Evolutionary conservation across 108 stramenopile genomes (phyloP), one percentile per base, ranked within the genome.

Genomic region (Phaeodactylum tricornutum): DNA sequence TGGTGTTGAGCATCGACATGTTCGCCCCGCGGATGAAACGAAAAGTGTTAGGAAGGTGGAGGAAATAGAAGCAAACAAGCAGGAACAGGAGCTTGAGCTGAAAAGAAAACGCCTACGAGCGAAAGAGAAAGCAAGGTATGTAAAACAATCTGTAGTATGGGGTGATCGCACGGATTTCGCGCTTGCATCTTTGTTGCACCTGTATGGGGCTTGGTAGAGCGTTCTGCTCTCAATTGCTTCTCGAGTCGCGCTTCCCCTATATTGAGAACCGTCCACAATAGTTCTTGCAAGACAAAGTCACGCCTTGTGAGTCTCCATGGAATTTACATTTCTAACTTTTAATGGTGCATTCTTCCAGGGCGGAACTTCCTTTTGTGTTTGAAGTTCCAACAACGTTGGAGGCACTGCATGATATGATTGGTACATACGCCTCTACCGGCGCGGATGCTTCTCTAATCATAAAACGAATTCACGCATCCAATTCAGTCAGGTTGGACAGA

Each of bases 381-480:
- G 86, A 87, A 53, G 93, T 84, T 17, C 87, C 93, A 20, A 81
- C 85, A 16, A 92, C 83, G 9, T 63, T 93, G 8, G 92, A 93
- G 46, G 83, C 75, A 11, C 54, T 96, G 3, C 79, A 90, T 34
- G 92, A 90, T n/a, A 47, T 92, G 55, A 86, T 97, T 42, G 75
- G 62, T 0, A 65, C 51, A 30, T 61, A 93, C 63, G 89, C 89
- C 17, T 59, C 72, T 8, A 91, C 76, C 1, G 87, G 82, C 28
- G 51, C 67, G 17, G 82, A 95, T 50, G 87, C 74, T n/a, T 79
- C 84, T 2, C 51, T 67, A 2, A 77, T 95, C 46, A 79, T 92
- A 32, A 46, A 85, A 54, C 80, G 90, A 8, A 92, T 96, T 30
- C 69, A 90, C 40, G 61, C 61, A 8, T 60, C 73, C 8, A 87